phyloP scores from a whole-genome alignment of 139 green algal species.

The Diplosphaera chodatii region DNA sequence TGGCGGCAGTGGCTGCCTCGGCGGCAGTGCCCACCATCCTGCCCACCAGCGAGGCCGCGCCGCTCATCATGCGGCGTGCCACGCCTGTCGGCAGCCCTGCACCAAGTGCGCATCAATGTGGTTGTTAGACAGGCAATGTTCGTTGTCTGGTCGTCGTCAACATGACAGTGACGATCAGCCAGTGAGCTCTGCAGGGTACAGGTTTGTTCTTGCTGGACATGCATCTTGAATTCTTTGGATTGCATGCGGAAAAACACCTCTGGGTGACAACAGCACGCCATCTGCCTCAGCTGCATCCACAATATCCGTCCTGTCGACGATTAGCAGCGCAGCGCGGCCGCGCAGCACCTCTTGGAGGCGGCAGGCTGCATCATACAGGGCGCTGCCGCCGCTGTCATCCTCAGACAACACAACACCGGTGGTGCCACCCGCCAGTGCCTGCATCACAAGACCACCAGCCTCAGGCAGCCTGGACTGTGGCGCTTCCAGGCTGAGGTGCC shows the following conservation, averaged over 20 bases:
- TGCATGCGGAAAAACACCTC: too few species aligned
- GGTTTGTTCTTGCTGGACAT: too few species aligned
- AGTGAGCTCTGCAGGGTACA: too few species aligned
- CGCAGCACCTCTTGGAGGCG: constrained; percentile 62
- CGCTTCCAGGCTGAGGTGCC: too few species aligned
- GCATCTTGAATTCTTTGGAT: too few species aligned
- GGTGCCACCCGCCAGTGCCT: too few species aligned
- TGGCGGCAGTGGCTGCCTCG: constrained; percentile 52
- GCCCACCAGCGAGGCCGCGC: constrained; percentile 52
- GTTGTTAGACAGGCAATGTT: too few species aligned
- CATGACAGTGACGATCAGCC: too few species aligned
- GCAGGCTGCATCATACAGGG: constrained; percentile 76
- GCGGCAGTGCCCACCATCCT: constrained; percentile 33
- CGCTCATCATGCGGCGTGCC: constrained; percentile 68
- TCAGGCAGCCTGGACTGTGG: too few species aligned
- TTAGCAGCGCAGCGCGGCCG: constrained; percentile 67
- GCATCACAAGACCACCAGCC: too few species aligned
- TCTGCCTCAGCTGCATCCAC: constrained; percentile 72
- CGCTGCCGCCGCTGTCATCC: constrained; percentile 17
- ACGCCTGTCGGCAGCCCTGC: constrained; percentile 82
- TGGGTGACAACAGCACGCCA: constrained; percentile 73
- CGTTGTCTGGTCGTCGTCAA: too few species aligned
- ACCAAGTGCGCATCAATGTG: neutral
- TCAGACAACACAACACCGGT: constrained; percentile 58
- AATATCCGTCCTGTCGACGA: constrained; percentile 84